These are phyloP conservation scores for Lachnellula subtilissima DNA, from an alignment of 2,329 filamentous ascomycete genomes.

Conservation along the genomic window DNA sequence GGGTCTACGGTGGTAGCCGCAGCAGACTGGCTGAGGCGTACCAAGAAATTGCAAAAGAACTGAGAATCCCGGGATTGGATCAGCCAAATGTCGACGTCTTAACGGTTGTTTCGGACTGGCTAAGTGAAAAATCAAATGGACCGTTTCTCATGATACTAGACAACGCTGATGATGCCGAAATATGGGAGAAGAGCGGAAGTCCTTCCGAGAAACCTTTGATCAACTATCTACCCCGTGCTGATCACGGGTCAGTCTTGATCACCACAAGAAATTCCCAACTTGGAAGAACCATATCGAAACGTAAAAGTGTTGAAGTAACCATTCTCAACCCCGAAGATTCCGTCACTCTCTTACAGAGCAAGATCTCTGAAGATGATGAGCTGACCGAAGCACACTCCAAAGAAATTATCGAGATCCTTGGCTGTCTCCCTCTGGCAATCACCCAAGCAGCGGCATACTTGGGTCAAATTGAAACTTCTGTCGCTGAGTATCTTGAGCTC, in stretches of 20 bases:
- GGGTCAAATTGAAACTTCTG: conserved; percentile 13
- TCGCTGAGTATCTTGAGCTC: conserved; percentile 32
- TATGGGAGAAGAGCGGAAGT: neutral
- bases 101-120: conserved; percentile 3
- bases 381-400: neutral
- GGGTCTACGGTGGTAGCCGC: neutral
- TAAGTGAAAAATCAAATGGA: neutral
- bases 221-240: conserved; percentile 30
- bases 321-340: neutral
- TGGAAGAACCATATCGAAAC: neutral
- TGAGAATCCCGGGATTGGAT: neutral
- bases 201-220: neutral
- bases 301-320: neutral
- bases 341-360: neutral
- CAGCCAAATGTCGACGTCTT: conserved; percentile 6
- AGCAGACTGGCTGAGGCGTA: conserved; percentile 4
- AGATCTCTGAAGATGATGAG: neutral
- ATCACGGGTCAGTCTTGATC: conserved; percentile 31
- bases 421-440: conserved; percentile 25
- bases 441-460: conserved; percentile 24
- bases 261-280: conserved; percentile 33
- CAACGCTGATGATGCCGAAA: conserved; percentile 29
- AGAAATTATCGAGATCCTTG: conserved; percentile 12
- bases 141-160: conserved; percentile 34
- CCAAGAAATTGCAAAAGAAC: conserved; percentile 2